Base-by-base conservation (phyloP, 768 basidiomycete species). In the Scleroderma citrinum region DNA sequence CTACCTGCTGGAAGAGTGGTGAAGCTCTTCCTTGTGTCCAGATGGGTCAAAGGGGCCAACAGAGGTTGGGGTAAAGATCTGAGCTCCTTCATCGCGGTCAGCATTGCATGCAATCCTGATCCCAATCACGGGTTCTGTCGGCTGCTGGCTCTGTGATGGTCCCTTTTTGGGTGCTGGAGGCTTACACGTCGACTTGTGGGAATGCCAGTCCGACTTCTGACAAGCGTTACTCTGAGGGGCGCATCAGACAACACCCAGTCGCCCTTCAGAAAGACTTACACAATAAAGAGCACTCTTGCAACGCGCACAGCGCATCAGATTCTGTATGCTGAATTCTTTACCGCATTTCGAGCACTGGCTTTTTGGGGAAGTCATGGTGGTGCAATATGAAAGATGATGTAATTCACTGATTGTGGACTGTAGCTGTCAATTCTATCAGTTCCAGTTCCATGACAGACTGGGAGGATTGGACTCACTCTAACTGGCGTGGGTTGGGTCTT, bases 401-500 rank as follows among this genome's bases (percentile, higher is more conserved):
- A n/a, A 19, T n/a, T 17, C 3, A 16, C 13, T 37, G 8, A 8
- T 29, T 29, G 26, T 29, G 26, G 40, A 24, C n/a, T n/a, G n/a
- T n/a, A n/a, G n/a, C n/a, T n/a, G n/a, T n/a, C n/a, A n/a, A n/a
- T n/a, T n/a, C n/a, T n/a, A n/a, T n/a, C n/a, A n/a, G n/a, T n/a
- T n/a, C n/a, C n/a, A n/a, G n/a, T 29, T 10, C 23, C 2, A 21
- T 42, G 20, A 65, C 71, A 43, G 81, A 77, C 39, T 87, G 87
- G 86, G 78, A 80, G 46, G 71, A 80, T 48, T 57, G 76, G 41
- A 75, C 72, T 55, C 70, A 63, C 39, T 69, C 75, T n/a, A 74
- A 76, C 39, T 90, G 85, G 85, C 77, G 81, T 54, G 88, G 90
- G 10, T 64, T 92, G 46, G 82, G 82, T 21, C 72, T 95, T n/a